These are phyloP conservation scores for Colletotrichum camelliae DNA, from an alignment of 2,329 filamentous ascomycete genomes.

Conservation along the genomic window DNA sequence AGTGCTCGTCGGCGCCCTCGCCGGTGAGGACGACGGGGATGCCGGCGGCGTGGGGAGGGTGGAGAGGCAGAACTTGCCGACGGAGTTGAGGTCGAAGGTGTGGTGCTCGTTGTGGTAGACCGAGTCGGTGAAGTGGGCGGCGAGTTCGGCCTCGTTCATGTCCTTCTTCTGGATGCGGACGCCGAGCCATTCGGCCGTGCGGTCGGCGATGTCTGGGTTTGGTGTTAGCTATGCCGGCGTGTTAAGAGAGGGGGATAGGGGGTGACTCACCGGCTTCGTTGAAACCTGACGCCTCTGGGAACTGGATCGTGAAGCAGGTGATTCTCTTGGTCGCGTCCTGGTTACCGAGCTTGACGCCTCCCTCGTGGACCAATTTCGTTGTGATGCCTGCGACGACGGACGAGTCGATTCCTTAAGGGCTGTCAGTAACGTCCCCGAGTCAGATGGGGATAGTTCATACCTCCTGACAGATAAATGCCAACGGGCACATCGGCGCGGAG, in stretches of 20 bases:
- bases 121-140: slow-evolving; percentile 32
- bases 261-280: slow-evolving; percentile 49
- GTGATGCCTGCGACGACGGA: slow-evolving; percentile 62
- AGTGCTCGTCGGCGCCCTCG: slow-evolving; percentile 59
- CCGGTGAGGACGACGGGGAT: slow-evolving; percentile 60
- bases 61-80: slow-evolving; percentile 57
- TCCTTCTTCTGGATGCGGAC: slow-evolving; percentile 30
- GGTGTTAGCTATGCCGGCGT: background rate
- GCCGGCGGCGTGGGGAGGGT: slow-evolving; percentile 46
- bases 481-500: slow-evolving; percentile 63
- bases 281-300: slow-evolving; percentile 51
- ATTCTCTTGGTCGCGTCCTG: slow-evolving; percentile 32
- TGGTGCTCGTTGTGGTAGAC: slow-evolving; percentile 37
- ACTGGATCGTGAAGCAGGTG: slow-evolving; percentile 56
- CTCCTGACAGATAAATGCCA: slow-evolving; percentile 61
- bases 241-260: too few relatives aligned
- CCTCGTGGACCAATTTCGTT: slow-evolving; percentile 52
- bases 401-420: slow-evolving; percentile 62
- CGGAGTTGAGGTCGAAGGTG: slow-evolving; percentile 53
- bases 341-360: slow-evolving; percentile 52
- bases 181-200: slow-evolving; percentile 37
- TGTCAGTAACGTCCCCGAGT: slow-evolving; percentile 26
- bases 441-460: slow-evolving; percentile 45
- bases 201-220: slow-evolving; percentile 31
- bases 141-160: slow-evolving; percentile 33